Evolutionary conservation across 441 rosid species (phyloP), one percentile per base, ranked within the genome.

Genomic region (Euphorbia corollata): DNA sequence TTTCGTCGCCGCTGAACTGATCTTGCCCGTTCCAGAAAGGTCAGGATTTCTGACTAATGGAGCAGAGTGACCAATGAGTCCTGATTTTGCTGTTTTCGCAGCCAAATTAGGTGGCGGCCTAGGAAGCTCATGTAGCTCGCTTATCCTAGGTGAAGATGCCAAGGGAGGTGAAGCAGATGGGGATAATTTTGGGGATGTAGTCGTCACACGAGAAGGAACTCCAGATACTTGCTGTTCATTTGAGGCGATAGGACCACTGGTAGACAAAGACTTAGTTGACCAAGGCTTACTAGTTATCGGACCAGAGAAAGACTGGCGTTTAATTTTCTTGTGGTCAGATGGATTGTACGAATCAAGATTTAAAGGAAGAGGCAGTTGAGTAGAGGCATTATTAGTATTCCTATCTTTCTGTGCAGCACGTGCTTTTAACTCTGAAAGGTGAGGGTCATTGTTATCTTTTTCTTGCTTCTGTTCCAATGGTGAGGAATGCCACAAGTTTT

Each of bases 71-170:
- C 92, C 95, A 57, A 81, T 70, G 58, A 71, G 78, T 27, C 81
- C 61, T 23, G 90, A 78, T 74, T 88, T 92, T 62, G 83, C 75
- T 30, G 89, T 77, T 82, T 82, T 85, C 65, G 78, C 68, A 39
- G 80, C 72, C 41, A 80, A 64, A 75, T 73, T 68, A 61, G 75
- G 75, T 0, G 99, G 98, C 23, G 99, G 99, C 84, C 96, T 81
- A 2, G 99, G 99, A 78, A 95, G 99, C 82, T 88, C 86, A 65
- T 95, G 97, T 68, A 90, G 96, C 82, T 88, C 95, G 53, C 81
- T 88, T 61, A 78, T 82, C 67, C 87, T 85, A 48, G 95, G 97
- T 60, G 98, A 88, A 61, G 90, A 87, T 63, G 69, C 88, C 63
- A 83, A 87, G 8, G 97, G 98, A 36, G 99, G 99, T 47, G 98